Percentiles rank a stretch among this genome's conserved stretches.
These are phyloP conservation scores for Puccinia brachypodii DNA, from an alignment of 1,284 basidiomycete genomes.

Conservation along the genomic window DNA sequence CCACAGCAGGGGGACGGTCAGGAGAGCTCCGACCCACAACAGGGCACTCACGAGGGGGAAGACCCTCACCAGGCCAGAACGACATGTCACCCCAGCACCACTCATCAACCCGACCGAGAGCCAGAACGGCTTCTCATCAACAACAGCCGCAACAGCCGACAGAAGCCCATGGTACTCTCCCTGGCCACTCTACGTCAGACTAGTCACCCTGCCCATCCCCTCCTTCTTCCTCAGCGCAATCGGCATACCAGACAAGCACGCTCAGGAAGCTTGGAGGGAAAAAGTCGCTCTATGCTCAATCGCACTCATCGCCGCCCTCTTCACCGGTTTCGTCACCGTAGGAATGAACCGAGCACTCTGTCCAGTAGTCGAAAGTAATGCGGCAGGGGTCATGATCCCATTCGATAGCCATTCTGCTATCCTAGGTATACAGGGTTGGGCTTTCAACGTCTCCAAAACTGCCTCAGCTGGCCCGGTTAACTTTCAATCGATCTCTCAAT, in stretches of 20 bases:
- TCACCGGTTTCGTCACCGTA: constrained; percentile 89
- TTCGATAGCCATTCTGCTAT: constrained; percentile 60
- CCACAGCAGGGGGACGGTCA: not conserved
- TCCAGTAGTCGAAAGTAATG: constrained; percentile 60
- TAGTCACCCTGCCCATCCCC: constrained; percentile 56
- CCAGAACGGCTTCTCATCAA: constrained; percentile 49
- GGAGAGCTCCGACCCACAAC: not conserved
- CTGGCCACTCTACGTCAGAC: constrained; percentile 53
- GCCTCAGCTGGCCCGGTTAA: constrained; percentile 63
- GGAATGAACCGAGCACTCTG: constrained; percentile 91
- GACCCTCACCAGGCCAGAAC: constrained; percentile 92
- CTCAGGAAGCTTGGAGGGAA: constrained; percentile 93
- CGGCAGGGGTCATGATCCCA: constrained; percentile 5
- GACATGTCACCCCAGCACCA: constrained; percentile 85
- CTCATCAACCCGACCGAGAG: constrained; percentile 74
- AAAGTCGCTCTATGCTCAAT: constrained; percentile 91
- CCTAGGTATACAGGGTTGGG: constrained; percentile 74
- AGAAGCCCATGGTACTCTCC: constrained; percentile 47
- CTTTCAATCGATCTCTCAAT: constrained; percentile 65
- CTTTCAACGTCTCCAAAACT: constrained; percentile 71
- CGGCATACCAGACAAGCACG: constrained; percentile 55
- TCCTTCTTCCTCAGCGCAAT: constrained; percentile 57
- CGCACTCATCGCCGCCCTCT: constrained; percentile 72
- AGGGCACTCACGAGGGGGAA: constrained; percentile 67
- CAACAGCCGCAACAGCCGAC: not conserved